Evolutionary conservation across 2,329 filamentous ascomycete species (phyloP).

Genomic region (Pseudogymnoascus verrucosus): DNA sequence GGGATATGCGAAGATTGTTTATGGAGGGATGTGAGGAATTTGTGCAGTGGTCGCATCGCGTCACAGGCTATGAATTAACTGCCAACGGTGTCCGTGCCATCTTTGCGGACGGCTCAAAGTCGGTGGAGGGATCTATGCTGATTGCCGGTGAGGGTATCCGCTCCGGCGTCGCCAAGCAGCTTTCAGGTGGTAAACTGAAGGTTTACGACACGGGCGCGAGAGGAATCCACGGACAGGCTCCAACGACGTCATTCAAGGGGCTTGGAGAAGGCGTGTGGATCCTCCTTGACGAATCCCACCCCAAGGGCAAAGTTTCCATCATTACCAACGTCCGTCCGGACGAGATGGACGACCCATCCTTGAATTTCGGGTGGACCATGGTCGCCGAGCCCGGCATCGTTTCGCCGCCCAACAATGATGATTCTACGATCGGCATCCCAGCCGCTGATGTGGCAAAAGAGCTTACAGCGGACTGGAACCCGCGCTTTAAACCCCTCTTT

Average conservation of each 20-base stretch:
- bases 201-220: conserved; percentile 55
- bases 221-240: conserved; percentile 59
- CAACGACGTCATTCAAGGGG: conserved; percentile 50
- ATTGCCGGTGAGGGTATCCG: conserved; percentile 56
- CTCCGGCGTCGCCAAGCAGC: conserved; percentile 51
- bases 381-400: conserved; percentile 49
- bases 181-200: conserved; percentile 49
- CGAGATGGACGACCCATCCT: conserved; percentile 49
- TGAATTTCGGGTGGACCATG: conserved; percentile 59
- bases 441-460: conserved; percentile 51
- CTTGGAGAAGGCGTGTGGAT: conserved; percentile 57
- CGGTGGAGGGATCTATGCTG: conserved; percentile 49
- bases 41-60: conserved; percentile 48
- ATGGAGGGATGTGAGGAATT: conserved; percentile 45
- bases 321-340: conserved; percentile 57
- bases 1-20: conserved; percentile 55
- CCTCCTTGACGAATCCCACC: conserved; percentile 40
- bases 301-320: conserved; percentile 40
- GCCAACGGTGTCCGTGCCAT: conserved; percentile 44
- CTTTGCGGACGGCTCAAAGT: conserved; percentile 53
- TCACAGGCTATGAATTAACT: conserved; percentile 51
- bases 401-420: conserved; percentile 50
- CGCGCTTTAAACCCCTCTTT: conserved; percentile 47
- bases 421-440: conserved; percentile 45
- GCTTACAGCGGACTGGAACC: conserved; percentile 47